Evolutionary conservation across 441 rosid species (phyloP), one percentile per base, ranked within the genome.

Genomic region (Aquilaria agallochum): DNA sequence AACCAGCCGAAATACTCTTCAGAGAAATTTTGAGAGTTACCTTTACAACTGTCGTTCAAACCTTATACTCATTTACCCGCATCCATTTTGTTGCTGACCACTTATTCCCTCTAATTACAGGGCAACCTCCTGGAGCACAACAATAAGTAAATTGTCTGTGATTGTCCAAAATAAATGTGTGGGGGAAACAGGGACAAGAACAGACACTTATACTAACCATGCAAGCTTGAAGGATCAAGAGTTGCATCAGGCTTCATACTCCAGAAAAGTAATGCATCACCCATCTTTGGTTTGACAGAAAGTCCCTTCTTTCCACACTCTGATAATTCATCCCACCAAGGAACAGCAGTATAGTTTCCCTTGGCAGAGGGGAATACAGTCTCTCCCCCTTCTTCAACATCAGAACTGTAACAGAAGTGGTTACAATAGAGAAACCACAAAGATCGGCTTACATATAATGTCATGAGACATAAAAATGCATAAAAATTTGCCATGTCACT

Each of bases 81-180:
- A 92, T 63, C 96, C 98, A 92, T 72, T 92, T 92, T 34, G 98
- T 92, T 2, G 96, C 86, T 55, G 98, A 92, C 98, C 98, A 92
- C 65, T 92, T 92, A 70, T 92, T 87, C 68, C 98, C 98, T 67
- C 59, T 80, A 69, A 92, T 84, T 58, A 92, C 95, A 51, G 93
- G 81, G 70, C 98, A 89, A 62, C 98, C 98, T 68, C 96, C 98
- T 92, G 83, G 52, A 53, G 58, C 46, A 52, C 55, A 63, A 58
- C 34, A 68, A 50, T 13, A 30, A 52, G 62, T 59, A 45, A 13
- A 52, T 34, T 27, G 52, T n/a, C 58, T 30, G 33, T 50, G 53
- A 36, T 14, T 31, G 49, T 15, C 56, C 56, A 55, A 34, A 59
- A 49, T 40, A 68, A 51, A 65, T 40, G 36, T 20, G 12, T 32